Percentiles rank a stretch among this genome's conserved stretches.
Conservation (phyloP, 2,329 filamentous ascomycete genomes). For the Exophiala aquamarina region DNA sequence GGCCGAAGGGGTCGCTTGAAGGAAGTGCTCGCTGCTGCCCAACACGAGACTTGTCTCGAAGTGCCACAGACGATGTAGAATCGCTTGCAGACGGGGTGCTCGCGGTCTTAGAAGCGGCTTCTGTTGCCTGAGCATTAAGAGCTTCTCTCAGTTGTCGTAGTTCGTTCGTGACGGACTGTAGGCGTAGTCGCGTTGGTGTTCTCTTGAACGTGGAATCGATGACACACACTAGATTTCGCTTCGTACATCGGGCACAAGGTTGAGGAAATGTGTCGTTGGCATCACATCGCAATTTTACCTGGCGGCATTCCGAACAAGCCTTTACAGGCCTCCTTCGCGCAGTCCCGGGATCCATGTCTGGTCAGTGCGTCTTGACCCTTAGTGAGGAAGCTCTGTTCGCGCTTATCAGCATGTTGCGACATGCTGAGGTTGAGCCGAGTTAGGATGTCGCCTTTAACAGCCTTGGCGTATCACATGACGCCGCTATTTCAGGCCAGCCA, state of each 20-base stretch:
- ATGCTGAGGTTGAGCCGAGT: no score
- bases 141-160: conserved; percentile 8
- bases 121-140: conserved; percentile 2
- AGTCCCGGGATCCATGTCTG: conserved; percentile 1
- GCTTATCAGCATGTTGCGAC: no score
- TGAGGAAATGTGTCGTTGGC: conserved; percentile 10
- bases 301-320: conserved; percentile 11
- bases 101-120: neutral
- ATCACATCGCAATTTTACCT: conserved; percentile 13
- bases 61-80: conserved; percentile 1
- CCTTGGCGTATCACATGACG: no score
- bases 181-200: conserved; percentile 9
- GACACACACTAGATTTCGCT: conserved; percentile 6
- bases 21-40: neutral
- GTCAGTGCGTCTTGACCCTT: neutral
- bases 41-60: neutral
- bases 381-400: no score
- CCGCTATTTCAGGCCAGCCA: no score
- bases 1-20: neutral
- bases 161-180: conserved; percentile 10
- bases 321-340: conserved; percentile 9
- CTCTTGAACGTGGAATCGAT: conserved; percentile 13
- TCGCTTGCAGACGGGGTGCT: neutral
- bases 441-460: no score
- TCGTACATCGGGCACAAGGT: conserved; percentile 9